phyloP scores from a whole-genome alignment of 257 asterid genomes.

The Cordia subcordata region DNA sequence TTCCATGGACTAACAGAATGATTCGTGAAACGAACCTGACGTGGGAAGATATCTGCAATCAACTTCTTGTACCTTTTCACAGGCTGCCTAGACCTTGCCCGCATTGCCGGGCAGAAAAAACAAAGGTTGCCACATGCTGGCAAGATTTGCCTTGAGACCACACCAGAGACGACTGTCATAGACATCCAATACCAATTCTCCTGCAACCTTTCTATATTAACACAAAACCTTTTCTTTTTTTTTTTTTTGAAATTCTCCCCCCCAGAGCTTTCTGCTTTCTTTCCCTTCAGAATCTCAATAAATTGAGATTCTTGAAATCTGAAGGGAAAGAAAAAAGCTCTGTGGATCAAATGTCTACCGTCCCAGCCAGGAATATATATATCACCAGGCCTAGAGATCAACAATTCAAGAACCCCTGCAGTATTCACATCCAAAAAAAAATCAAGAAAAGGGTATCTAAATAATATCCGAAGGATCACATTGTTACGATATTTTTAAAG shows the following conservation, averaged over 20 bases:
- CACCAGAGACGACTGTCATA: constrained; percentile 84
- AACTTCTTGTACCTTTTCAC: constrained; percentile 98
- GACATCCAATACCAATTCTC: neutral
- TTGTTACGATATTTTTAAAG: neutral
- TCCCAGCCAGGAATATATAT: constrained; percentile 43
- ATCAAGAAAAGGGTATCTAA: constrained; percentile 1
- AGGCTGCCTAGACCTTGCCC: constrained; percentile 97
- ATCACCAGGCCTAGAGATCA: constrained; percentile 54
- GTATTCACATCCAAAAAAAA: neutral
- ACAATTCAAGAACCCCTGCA: neutral
- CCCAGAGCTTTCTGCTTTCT: constrained; percentile 35
- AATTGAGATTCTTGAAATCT: constrained; percentile 21
- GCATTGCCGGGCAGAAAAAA: constrained; percentile 86
- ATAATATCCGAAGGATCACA: neutral
- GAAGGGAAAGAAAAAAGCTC: constrained; percentile 71
- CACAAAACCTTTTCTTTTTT: neutral
- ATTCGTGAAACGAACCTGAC: constrained; percentile 57
- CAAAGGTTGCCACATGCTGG: constrained; percentile 94
- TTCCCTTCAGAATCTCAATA: constrained; percentile 54
- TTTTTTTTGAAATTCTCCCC: constrained; percentile 14
- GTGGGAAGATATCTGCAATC: constrained; percentile 87
- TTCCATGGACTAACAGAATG: neutral
- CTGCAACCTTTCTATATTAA: neutral
- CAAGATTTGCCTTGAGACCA: constrained; percentile 86
- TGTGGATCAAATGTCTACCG: constrained; percentile 32